Conservation (phyloP, 495 filamentous ascomycete species). For the Talaromyces trachyspermus region DNA sequence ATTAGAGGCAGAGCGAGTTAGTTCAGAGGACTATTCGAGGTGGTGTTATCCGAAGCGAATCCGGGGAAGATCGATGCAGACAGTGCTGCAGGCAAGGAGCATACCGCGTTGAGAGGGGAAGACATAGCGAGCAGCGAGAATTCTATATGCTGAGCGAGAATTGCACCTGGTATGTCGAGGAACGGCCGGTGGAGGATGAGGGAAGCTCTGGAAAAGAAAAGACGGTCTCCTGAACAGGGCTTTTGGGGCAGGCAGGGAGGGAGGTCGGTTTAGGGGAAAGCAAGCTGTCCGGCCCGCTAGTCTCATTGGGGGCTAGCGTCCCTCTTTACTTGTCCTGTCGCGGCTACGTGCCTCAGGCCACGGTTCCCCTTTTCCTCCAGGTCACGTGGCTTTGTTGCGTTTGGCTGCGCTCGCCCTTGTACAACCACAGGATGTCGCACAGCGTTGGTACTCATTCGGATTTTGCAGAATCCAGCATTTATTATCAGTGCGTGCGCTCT, state of each 20-base stretch:
- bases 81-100: constrained; percentile 26
- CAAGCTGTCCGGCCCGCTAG: constrained; percentile 1
- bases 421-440: too few relatives aligned
- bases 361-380: not conserved
- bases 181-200: too few relatives aligned
- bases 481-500: too few relatives aligned
- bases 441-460: too few relatives aligned
- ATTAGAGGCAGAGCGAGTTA: too few relatives aligned
- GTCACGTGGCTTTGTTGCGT: too few relatives aligned
- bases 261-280: constrained; percentile 5
- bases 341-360: not conserved
- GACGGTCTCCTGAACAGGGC: constrained; percentile 2
- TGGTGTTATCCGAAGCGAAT: constrained; percentile 27
- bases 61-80: constrained; percentile 24
- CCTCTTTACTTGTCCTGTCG: not conserved
- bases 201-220: constrained; percentile 16
- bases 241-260: constrained; percentile 3
- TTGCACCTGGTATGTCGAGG: too few relatives aligned
- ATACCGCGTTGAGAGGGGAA: constrained; percentile 55
- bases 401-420: too few relatives aligned
- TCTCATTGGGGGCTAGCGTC: not conserved
- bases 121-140: constrained; percentile 45
- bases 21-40: too few relatives aligned
- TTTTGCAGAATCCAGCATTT: too few relatives aligned
- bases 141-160: too few relatives aligned